Percentiles rank a stretch among this genome's conserved stretches.
Evolutionary conservation across 2,329 filamentous ascomycete species (phyloP).

Genomic region (Nectriaceae sp.): DNA sequence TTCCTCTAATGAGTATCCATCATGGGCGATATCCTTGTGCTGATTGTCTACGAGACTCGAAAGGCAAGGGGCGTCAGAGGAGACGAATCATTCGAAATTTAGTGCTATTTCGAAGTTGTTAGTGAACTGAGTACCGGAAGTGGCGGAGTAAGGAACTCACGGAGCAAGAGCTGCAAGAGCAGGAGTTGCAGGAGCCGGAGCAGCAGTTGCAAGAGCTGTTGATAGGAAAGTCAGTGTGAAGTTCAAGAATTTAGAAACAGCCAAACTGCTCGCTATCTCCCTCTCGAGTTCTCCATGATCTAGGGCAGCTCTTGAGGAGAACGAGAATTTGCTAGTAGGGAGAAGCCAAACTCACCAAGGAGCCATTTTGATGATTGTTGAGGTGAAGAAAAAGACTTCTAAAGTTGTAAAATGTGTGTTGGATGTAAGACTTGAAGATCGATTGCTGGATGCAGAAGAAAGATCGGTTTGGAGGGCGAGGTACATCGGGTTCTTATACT

Average conservation of each 20-base stretch:
- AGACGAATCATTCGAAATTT: conserved; percentile 17
- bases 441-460: conserved; percentile 27
- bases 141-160: conserved; percentile 12
- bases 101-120: conserved; percentile 24
- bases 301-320: conserved; percentile 3
- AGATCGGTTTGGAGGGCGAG: conserved; percentile 17
- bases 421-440: conserved; percentile 15
- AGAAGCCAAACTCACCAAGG: conserved; percentile 26
- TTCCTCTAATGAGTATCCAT: conserved; percentile 9
- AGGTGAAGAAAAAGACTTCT: conserved; percentile 25
- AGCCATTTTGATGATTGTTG: conserved; percentile 30
- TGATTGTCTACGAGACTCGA: neutral
- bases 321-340: too few relatives aligned
- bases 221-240: neutral
- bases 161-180: conserved; percentile 27
- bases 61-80: conserved; percentile 15
- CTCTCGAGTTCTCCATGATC: neutral
- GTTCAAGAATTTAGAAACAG: neutral
- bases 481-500: conserved; percentile 27
- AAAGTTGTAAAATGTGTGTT: conserved; percentile 21
- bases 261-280: neutral
- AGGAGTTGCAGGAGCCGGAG: conserved; percentile 22
- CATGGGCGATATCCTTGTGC: conserved; percentile 12
- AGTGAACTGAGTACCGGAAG: conserved; percentile 1
- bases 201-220: conserved; percentile 21